A percentile compares a stretch with the other conserved stretches of the same genome.
These are phyloP conservation scores for Nigrospora sphaerica DNA, from an alignment of 2,329 filamentous ascomycete genomes.

Conservation along the genomic window DNA sequence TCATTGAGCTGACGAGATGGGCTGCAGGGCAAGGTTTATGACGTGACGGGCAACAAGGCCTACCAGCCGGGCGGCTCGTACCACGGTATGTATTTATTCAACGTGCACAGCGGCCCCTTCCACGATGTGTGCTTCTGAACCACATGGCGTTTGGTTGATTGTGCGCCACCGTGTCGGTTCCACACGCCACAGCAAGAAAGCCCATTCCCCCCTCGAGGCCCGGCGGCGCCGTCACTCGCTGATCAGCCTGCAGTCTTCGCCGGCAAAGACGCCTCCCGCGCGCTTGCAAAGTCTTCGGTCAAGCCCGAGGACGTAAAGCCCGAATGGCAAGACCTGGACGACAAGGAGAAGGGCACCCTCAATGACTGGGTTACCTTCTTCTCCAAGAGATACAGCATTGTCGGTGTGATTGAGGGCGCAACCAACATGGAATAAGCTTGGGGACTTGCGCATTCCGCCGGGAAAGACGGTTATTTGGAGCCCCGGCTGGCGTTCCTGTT, in stretches of 20 bases:
- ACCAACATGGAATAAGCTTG: slow-evolving; percentile 42
- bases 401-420: slow-evolving; percentile 59
- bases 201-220: neutral
- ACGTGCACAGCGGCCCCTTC: too few relatives aligned
- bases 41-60: slow-evolving; percentile 82
- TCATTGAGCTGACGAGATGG: neutral
- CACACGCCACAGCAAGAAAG: neutral
- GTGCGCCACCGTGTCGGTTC: neutral
- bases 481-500: too few relatives aligned
- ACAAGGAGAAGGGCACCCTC: slow-evolving; percentile 62
- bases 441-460: too few relatives aligned
- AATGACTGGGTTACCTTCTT: slow-evolving; percentile 96
- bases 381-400: slow-evolving; percentile 90
- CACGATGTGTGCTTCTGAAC: neutral
- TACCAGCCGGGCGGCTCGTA: slow-evolving; percentile 82
- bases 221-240: slow-evolving; percentile 8
- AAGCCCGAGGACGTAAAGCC: slow-evolving; percentile 52
- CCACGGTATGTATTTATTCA: slow-evolving; percentile 53
- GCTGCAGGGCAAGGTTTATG: slow-evolving; percentile 78
- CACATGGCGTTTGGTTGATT: neutral
- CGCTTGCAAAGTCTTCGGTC: slow-evolving; percentile 77
- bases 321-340: slow-evolving; percentile 11
- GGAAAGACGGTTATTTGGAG: too few relatives aligned
- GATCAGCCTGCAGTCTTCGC: slow-evolving; percentile 65
- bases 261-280: slow-evolving; percentile 91